Evolutionary conservation across 1,284 basidiomycete species (phyloP).

Genomic region (Moniliophthora roreri): DNA sequence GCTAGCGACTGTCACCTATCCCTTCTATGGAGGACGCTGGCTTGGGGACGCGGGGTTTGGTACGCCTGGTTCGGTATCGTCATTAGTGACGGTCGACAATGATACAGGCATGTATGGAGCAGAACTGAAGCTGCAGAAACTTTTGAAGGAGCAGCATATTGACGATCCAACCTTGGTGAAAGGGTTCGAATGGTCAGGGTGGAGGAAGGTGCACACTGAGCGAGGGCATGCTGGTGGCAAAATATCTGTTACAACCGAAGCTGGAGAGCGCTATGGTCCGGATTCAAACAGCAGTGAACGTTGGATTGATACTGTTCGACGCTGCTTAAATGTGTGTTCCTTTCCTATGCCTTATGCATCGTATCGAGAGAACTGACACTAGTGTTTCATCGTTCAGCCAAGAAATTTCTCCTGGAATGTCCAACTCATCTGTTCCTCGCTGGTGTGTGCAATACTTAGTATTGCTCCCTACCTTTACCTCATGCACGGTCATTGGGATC

Average conservation of each 20-base stretch:
- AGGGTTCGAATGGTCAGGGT: neutral
- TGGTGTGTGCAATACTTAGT: neutral
- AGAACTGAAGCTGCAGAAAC: neutral
- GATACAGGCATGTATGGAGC: neutral
- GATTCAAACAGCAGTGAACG: neutral
- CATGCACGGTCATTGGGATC: neutral
- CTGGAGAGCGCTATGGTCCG: no score
- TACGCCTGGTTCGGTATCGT: neutral
- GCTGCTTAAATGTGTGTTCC: no score
- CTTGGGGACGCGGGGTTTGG: neutral
- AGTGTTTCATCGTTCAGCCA: no score
- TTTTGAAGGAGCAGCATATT: constrained; percentile 1
- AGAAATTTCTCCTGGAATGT: neutral
- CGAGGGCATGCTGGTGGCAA: no score
- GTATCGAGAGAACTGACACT: no score
- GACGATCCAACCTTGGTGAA: neutral
- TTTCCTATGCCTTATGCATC: no score
- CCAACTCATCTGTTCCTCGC: neutral
- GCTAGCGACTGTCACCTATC: neutral
- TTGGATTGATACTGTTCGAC: no score
- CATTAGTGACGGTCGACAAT: neutral
- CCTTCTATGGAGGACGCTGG: neutral
- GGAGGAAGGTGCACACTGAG: neutral
- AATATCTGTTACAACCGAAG: no score
- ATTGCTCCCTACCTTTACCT: neutral